phyloP scores from a whole-genome alignment of 2,329 filamentous ascomycete genomes.

The Massarina eburnea region DNA sequence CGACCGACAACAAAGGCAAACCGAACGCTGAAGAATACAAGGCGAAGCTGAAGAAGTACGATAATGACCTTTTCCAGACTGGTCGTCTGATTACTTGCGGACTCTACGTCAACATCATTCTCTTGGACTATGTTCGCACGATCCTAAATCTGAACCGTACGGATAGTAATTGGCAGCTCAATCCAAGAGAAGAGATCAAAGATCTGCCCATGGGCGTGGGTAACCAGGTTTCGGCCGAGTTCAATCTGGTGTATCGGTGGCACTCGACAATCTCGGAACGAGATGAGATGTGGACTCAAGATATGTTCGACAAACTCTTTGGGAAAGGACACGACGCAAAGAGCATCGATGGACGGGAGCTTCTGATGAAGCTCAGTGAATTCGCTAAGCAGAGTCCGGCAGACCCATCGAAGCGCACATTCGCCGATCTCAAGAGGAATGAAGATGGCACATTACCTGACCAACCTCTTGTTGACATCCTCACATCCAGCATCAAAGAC shows the following conservation, averaged over 20 bases:
- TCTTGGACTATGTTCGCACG: slow-evolving; percentile 57
- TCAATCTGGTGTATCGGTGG: slow-evolving; percentile 87
- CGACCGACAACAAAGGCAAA: slow-evolving; percentile 46
- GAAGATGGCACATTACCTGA: slow-evolving; percentile 71
- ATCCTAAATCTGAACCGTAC: slow-evolving; percentile 64
- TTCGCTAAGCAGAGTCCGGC: slow-evolving; percentile 63
- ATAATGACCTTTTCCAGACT: slow-evolving; percentile 55
- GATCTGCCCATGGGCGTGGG: slow-evolving; percentile 70
- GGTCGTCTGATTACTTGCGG: slow-evolving; percentile 55
- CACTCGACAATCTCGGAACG: slow-evolving; percentile 75
- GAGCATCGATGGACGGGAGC: slow-evolving; percentile 60
- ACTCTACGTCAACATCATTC: slow-evolving; percentile 56
- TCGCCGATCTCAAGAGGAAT: slow-evolving; percentile 66
- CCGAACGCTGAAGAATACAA: slow-evolving; percentile 36
- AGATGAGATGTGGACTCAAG: slow-evolving; percentile 79
- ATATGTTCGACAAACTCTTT: slow-evolving; percentile 46
- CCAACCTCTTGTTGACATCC: slow-evolving; percentile 72
- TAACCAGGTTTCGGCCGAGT: slow-evolving; percentile 83
- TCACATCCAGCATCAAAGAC: slow-evolving; percentile 72
- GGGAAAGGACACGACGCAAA: slow-evolving; percentile 53
- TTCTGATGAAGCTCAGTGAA: slow-evolving; percentile 64
- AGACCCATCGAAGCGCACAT: slow-evolving; percentile 70
- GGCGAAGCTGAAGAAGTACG: slow-evolving; percentile 39
- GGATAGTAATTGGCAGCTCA: slow-evolving; percentile 79
- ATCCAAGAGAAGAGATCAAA: slow-evolving; percentile 70